Evolutionary conservation across 2,329 filamentous ascomycete species (phyloP), one percentile per base, ranked within the genome.

Genomic region (Fusarium sp.): DNA sequence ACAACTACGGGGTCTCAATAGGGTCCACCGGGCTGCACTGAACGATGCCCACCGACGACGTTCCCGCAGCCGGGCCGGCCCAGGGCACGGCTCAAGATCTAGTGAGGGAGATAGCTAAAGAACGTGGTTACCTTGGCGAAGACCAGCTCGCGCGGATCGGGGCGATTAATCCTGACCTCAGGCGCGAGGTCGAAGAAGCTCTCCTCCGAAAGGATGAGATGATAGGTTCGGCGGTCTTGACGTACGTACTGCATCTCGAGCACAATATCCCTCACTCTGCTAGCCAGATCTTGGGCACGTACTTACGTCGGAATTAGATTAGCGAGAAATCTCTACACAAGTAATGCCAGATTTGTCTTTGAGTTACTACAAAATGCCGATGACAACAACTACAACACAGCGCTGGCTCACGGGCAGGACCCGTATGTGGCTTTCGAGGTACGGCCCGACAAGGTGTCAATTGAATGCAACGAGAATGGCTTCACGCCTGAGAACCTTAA

Each of bases 291-390:
- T 39, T n/a, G 20, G 17, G 20, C 5, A 50, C 20, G 20, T 6
- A 34, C 56, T 62, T 22, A 67, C 57, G 14, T n/a, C 2, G 10
- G 0, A 11, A 13, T 8, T 28, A 84, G 83, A 14, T 63, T 84
- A n/a, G 79, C 81, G 2, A 78, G 76, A 38, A 80, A 84, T 33
- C 69, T 85, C 1, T 84, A 85, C 62, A 74, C 78, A 1, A 83
- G 77, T 48, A 77, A 80, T 7, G 78, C 82, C 1, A 79, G 83
- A 33, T 88, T 87, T 65, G 74, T 88, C 1, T 83, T 86, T 34
- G 85, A 88, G 70, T 71, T 88, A 1, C 78, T 88, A 0, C 85
- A 87, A 63, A 88, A 88, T 69, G 84, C 84, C 6, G 86, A 88
- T 44, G 85, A 87, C 71, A 86, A 86, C 58, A 56, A 59, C 13